These are phyloP conservation scores for Hypoxylon sp. DNA, from an alignment of 2,329 filamentous ascomycete species.

Conservation along the genomic window DNA sequence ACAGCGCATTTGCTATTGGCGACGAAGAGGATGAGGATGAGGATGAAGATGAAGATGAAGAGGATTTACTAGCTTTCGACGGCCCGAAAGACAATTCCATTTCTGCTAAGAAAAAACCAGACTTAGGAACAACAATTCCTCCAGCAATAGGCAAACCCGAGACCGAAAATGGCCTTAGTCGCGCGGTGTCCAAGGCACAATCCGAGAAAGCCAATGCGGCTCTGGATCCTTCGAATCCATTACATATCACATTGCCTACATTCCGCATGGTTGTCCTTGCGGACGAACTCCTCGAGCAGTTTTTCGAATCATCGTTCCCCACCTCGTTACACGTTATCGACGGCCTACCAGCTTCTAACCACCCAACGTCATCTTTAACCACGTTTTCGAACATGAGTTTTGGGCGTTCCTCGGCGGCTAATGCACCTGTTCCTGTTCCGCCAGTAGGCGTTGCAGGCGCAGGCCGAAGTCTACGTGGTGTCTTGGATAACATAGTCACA, in stretches of 20 bases:
- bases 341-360: constrained; percentile 57
- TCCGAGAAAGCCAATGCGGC: constrained; percentile 87
- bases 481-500: constrained; percentile 96
- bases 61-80: constrained; percentile 72
- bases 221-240: constrained; percentile 89
- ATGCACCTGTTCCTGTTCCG: constrained; percentile 53
- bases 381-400: constrained; percentile 81
- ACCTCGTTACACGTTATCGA: constrained; percentile 91
- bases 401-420: constrained; percentile 56
- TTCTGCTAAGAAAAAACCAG: constrained; percentile 57
- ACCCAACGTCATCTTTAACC: constrained; percentile 77
- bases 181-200: constrained; percentile 70
- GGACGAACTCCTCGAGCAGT: constrained; percentile 94
- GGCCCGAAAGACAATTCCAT: constrained; percentile 58
- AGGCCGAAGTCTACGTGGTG: constrained; percentile 84
- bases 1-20: constrained; percentile 77
- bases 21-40: constrained; percentile 71
- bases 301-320: constrained; percentile 96
- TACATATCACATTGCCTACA: constrained; percentile 95
- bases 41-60: constrained; percentile 51
- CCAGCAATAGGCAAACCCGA: constrained; percentile 46
- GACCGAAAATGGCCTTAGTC: constrained; percentile 44
- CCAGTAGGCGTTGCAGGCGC: constrained; percentile 60
- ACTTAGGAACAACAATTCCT: constrained; percentile 53
- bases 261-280: constrained; percentile 99